Evolutionary conservation across 176 grass and related monocot species (phyloP), one percentile per base, ranked within the genome.

Genomic region (Avena insularis): DNA sequence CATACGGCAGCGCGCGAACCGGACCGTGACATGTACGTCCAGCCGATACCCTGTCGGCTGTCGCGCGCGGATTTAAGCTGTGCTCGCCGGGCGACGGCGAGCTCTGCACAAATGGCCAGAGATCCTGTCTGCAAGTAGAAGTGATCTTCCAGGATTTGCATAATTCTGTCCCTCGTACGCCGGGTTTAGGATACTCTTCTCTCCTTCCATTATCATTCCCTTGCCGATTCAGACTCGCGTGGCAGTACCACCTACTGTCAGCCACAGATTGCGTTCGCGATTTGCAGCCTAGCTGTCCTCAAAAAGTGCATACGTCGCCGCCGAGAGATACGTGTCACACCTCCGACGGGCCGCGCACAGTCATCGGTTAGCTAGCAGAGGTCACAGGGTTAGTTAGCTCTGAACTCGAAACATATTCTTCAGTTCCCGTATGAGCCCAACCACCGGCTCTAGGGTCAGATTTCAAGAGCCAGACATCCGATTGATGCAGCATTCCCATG

Each of bases 201-300:
- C 57, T 77, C 1, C 1, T 6, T 25, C 4, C 9, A 47, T 83
- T 78, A 62, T 35, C 33, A 35, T 29, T 15, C 43, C 15, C 47
- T 56, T 67, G 88, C 77, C 33, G 82, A 85, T 85, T 85, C 83
- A 86, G 83, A 69, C 19, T n/a, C 58, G 12, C 61, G 61, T 90
- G 78, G 83, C 88, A 60, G 64, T 0, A 35, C 15, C 10, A 85
- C 38, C 40, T 10, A 85, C 38, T 20, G 70, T 57, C 56, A 58
- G 53, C 71, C 61, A 82, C 17, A 31, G 71, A 63, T 84, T 84
- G 80, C 19, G 73, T 78, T 66, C 60, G 72, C 9, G 38, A 7
- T 65, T 56, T 71, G 87, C 74, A 54, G 49, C 63, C 16, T 68
- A 83, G 71, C 74, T 84, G 82, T 40, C 9, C 53, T 40, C 5